phyloP scores from a whole-genome alignment of 2,329 filamentous ascomycete species.

The Exophiala dermatitidis region DNA sequence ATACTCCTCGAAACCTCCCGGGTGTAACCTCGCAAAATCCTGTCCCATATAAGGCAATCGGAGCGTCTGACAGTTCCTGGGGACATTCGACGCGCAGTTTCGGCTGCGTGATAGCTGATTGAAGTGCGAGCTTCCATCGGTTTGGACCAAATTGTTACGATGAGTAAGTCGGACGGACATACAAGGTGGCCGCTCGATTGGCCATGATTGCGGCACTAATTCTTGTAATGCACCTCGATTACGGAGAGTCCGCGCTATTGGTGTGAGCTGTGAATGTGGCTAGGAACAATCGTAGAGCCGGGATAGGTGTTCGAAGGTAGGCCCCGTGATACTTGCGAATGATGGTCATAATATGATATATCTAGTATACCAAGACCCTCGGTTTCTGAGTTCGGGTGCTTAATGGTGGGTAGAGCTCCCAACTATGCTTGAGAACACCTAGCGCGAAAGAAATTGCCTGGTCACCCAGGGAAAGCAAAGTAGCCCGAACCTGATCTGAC shows the following conservation, averaged over 20 bases:
- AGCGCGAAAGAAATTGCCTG: no score
- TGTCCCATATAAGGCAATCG: no score
- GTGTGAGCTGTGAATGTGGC: constrained; percentile 7
- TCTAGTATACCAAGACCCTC: no score
- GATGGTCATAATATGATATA: no score
- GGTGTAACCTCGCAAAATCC: no score
- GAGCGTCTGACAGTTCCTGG: no score
- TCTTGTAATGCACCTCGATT: constrained; percentile 26
- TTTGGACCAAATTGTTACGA: constrained; percentile 19
- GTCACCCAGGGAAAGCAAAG: no score
- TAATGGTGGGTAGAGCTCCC: no score
- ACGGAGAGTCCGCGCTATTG: constrained; percentile 21
- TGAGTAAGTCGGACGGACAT: constrained; percentile 25
- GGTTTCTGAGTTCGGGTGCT: no score
- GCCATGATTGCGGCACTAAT: constrained; percentile 10
- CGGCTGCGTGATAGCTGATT: constrained; percentile 7
- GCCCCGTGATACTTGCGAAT: neutral
- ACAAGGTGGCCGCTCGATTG: constrained; percentile 11
- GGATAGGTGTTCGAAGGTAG: neutral
- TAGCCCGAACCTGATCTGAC: no score
- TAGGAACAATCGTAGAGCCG: constrained; percentile 7
- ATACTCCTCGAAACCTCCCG: no score
- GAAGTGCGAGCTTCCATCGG: neutral
- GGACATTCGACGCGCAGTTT: neutral
- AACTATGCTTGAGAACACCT: no score